Percentiles rank a stretch among this genome's conserved stretches.
Evolutionary conservation across 106 monocot species (phyloP).

Genomic region (Dendrobium chrysotoxum): DNA sequence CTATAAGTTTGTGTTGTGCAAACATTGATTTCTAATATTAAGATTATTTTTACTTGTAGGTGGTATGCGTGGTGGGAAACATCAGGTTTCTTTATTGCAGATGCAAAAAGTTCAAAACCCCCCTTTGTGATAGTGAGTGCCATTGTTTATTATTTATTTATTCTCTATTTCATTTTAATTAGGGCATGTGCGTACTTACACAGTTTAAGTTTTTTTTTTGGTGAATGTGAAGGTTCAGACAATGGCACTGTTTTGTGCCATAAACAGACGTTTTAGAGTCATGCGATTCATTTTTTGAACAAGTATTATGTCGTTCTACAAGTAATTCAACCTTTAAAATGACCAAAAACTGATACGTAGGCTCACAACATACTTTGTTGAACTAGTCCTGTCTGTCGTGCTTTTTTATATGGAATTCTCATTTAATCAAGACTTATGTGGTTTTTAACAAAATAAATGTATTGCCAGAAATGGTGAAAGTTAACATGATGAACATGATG

Average conservation of each 20-base stretch:
- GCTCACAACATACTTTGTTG: not conserved
- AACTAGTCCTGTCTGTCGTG: not conserved
- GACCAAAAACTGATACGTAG: not conserved
- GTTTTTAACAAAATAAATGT: not conserved
- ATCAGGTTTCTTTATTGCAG: slow-evolving; percentile 66
- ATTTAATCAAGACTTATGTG: not conserved
- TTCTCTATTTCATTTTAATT: not conserved
- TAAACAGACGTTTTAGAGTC: not conserved
- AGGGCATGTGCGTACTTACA: not conserved
- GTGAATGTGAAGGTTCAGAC: not conserved
- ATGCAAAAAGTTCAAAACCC: slow-evolving; percentile 64
- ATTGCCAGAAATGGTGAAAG: not conserved
- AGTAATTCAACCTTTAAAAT: not conserved
- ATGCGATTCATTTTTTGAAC: not conserved
- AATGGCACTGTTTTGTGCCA: not conserved
- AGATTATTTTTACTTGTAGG: slow-evolving; percentile 22
- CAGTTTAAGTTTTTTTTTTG: not conserved
- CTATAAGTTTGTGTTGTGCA: not conserved
- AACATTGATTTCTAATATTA: not conserved
- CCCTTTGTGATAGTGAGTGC: slow-evolving; percentile 87
- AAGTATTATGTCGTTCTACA: not conserved
- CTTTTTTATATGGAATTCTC: not conserved
- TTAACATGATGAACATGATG: not conserved
- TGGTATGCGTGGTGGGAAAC: slow-evolving; percentile 96
- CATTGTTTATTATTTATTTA: slow-evolving; percentile 1